Conservation (phyloP, 306 rosid species). For the Ammopiptanthus mongolicus region DNA sequence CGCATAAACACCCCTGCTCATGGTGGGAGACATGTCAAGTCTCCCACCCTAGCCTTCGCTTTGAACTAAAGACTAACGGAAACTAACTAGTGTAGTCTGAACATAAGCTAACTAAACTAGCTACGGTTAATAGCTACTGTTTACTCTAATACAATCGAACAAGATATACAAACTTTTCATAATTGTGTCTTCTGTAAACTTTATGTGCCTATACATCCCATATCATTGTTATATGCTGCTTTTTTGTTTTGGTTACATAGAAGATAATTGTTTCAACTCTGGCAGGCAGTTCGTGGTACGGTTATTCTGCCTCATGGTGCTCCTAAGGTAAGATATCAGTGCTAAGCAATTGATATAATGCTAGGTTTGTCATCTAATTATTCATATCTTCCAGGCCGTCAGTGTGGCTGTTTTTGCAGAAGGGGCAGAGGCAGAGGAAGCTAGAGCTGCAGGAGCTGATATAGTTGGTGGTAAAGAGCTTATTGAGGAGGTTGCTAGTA, state of each 20-base stretch:
- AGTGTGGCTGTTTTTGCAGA: conserved; percentile 97
- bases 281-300: conserved; percentile 96
- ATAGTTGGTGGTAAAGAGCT: conserved; percentile 97
- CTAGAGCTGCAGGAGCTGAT: conserved; percentile 97
- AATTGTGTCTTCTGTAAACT: not conserved
- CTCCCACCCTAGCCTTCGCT: too few relatives aligned
- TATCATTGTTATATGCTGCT: not conserved
- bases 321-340: conserved; percentile 62
- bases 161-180: not conserved
- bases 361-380: conserved; percentile 33
- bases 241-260: not conserved
- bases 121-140: not conserved
- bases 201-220: not conserved
- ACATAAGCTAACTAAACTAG: not conserved
- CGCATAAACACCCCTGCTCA: too few relatives aligned
- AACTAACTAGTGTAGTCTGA: not conserved
- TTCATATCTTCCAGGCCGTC: conserved; percentile 60
- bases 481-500: conserved; percentile 90
- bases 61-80: not conserved
- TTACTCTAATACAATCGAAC: not conserved
- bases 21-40: too few relatives aligned
- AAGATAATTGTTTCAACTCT: conserved; percentile 33
- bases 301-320: conserved; percentile 87
- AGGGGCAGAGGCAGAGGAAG: conserved; percentile 96
- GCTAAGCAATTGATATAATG: conserved; percentile 17